Evolutionary conservation across 306 rosid genomes (phyloP).

Genomic region (Cucurbita moschata): DNA sequence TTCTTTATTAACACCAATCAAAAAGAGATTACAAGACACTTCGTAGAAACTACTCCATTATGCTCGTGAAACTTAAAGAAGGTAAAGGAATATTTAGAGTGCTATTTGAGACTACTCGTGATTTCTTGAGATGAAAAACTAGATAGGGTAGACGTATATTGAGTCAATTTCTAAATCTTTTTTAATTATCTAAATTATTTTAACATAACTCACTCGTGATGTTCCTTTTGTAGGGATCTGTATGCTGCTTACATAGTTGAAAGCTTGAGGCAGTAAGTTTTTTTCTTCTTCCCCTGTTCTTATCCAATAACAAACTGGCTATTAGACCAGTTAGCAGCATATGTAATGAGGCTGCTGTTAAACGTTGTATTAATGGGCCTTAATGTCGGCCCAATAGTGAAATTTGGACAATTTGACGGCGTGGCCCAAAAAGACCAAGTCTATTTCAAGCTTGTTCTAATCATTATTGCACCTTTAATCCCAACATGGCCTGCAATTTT

Average conservation of each 20-base stretch:
- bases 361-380: background rate
- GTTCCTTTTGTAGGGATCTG: slow-evolving; percentile 55
- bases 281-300: background rate
- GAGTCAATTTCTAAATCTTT: no score
- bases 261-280: slow-evolving; percentile 76
- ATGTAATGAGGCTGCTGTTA: background rate
- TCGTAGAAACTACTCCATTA: no score
- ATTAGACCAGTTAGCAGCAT: background rate
- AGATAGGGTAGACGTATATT: no score
- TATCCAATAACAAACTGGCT: slow-evolving; percentile 1
- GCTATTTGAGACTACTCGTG: no score
- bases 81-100: no score
- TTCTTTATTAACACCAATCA: no score
- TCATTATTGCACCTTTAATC: slow-evolving; percentile 1
- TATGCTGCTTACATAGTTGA: slow-evolving; percentile 86
- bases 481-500: slow-evolving; percentile 4
- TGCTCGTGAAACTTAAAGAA: no score
- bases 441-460: background rate
- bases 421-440: background rate
- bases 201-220: background rate
- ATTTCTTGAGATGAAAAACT: no score
- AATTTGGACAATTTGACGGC: background rate
- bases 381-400: background rate
- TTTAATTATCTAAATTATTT: no score
- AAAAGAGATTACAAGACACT: no score